phyloP scores from a whole-genome alignment of 78 protist genomes.

The Tieghemostelium lacteum region DNA sequence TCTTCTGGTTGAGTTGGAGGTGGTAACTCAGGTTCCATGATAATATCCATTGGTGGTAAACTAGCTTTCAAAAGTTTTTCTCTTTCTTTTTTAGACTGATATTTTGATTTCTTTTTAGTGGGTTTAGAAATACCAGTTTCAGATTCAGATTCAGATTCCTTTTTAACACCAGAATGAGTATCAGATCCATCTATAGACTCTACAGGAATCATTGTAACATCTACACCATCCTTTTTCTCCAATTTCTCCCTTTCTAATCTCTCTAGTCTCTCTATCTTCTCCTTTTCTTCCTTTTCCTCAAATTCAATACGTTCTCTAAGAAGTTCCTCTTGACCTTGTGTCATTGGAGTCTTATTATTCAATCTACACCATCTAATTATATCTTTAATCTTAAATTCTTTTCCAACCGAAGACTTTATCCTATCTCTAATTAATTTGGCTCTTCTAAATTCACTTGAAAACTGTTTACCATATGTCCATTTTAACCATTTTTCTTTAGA shows the following conservation, averaged over 20 bases:
- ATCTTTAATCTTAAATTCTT: neutral
- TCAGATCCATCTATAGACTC: neutral
- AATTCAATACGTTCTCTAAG: neutral
- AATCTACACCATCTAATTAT: constrained; percentile 43
- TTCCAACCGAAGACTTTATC: neutral
- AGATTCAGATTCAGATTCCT: neutral
- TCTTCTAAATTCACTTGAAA: constrained; percentile 44
- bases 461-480: constrained; percentile 63
- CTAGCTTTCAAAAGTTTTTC: neutral
- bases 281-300: neutral
- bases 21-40: too few relatives aligned
- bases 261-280: neutral
- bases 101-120: neutral
- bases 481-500: constrained; percentile 12
- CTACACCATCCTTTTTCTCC: neutral
- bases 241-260: neutral
- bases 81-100: neutral
- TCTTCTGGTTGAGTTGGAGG: too few relatives aligned
- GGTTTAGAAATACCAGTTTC: neutral
- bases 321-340: neutral
- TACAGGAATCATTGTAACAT: neutral
- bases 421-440: constrained; percentile 4
- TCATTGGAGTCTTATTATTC: constrained; percentile 31
- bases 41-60: neutral
- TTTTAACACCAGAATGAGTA: neutral